Percentiles rank a stretch among this genome's conserved stretches.
phyloP scores from a whole-genome alignment of 495 filamentous ascomycete genomes.

The Podospora anserina region DNA sequence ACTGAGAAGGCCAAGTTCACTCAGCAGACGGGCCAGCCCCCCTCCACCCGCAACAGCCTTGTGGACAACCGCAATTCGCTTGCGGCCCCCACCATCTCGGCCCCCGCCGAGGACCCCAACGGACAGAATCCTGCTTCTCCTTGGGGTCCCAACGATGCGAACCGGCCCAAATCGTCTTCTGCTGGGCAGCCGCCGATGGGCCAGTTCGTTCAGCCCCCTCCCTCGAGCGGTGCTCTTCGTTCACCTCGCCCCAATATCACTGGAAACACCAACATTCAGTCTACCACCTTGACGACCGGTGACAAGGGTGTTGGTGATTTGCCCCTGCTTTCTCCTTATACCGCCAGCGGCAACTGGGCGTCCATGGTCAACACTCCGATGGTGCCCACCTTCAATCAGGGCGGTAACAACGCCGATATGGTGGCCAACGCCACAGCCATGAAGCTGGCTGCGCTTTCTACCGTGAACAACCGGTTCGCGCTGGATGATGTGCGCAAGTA shows the following conservation, averaged over 20 bases:
- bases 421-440: slow-evolving; percentile 98
- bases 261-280: slow-evolving; percentile 72
- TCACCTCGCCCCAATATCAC: slow-evolving; percentile 69
- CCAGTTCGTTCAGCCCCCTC: slow-evolving; percentile 85
- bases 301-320: slow-evolving; percentile 65
- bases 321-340: slow-evolving; percentile 86
- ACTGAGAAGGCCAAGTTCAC: slow-evolving; percentile 97
- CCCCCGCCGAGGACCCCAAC: slow-evolving; percentile 52
- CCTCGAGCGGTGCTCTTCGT: slow-evolving; percentile 74
- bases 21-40: slow-evolving; percentile 85
- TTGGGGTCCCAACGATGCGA: slow-evolving; percentile 62
- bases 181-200: slow-evolving; percentile 91
- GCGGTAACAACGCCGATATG: slow-evolving; percentile 77
- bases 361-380: slow-evolving; percentile 98
- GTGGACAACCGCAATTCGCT: slow-evolving; percentile 80
- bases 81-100: slow-evolving; percentile 72
- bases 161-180: slow-evolving; percentile 79
- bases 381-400: slow-evolving; percentile 73
- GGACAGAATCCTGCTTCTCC: slow-evolving; percentile 68
- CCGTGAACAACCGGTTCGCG: slow-evolving; percentile 96
- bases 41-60: slow-evolving; percentile 91
- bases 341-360: slow-evolving; percentile 88
- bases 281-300: slow-evolving; percentile 70
- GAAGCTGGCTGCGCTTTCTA: slow-evolving; percentile 95
- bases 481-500: slow-evolving; percentile 94